Evolutionary conservation across 805 yeast genomes (phyloP).

Genomic region (Pichia scutulata): DNA sequence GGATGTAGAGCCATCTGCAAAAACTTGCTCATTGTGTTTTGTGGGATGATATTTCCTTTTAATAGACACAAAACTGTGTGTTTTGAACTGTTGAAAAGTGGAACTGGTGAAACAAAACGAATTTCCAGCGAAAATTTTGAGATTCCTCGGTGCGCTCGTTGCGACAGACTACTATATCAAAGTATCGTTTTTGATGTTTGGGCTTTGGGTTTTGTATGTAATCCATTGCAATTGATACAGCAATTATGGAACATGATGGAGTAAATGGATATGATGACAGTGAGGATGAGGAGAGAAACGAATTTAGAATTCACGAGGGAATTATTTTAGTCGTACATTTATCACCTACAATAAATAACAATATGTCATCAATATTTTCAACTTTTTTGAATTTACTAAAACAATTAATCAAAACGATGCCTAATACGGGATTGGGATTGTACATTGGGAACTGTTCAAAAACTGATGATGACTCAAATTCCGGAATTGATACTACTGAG

Average conservation of each 20-base stretch:
- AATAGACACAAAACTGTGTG: not conserved
- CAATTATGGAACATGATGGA: not conserved
- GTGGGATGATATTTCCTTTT: not conserved
- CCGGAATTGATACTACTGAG: constrained; percentile 14
- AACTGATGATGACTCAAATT: not conserved
- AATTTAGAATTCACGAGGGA: constrained; percentile 52
- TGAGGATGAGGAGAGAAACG: constrained; percentile 8
- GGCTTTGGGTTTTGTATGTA: not conserved
- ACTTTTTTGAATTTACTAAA: constrained; percentile 57
- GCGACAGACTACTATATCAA: not conserved
- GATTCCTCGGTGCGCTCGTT: not conserved
- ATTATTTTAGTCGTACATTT: constrained; percentile 56
- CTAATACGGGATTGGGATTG: constrained; percentile 70
- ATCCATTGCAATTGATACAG: not conserved
- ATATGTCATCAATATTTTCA: constrained; percentile 38
- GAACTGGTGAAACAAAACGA: not conserved
- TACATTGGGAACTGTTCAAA: constrained; percentile 45
- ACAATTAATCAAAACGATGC: constrained; percentile 55
- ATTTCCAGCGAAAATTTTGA: not conserved
- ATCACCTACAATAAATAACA: constrained; percentile 38
- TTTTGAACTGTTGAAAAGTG: not conserved
- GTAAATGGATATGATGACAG: not conserved
- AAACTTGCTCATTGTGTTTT: constrained; percentile 31
- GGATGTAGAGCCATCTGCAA: constrained; percentile 62
- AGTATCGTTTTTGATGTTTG: not conserved